These are phyloP conservation scores for Malus fusca DNA, from an alignment of 306 rosid genomes.

Conservation along the genomic window DNA sequence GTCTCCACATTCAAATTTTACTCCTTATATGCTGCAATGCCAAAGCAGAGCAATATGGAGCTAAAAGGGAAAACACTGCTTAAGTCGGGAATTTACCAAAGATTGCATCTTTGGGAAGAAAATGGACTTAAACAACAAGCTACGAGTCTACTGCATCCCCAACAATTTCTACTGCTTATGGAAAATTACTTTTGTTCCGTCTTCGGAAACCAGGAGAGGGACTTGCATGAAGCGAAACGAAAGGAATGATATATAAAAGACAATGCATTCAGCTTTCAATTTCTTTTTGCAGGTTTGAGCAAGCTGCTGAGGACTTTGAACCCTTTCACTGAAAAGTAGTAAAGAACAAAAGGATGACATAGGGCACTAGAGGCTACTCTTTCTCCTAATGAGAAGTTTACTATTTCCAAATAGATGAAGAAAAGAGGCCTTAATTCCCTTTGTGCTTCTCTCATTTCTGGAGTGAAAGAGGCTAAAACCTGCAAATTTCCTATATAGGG, in stretches of 20 bases:
- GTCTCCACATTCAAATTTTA: conserved; percentile 2
- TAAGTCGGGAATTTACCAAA: conserved; percentile 21
- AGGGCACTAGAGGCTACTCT: not conserved
- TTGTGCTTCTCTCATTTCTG: conserved; percentile 18
- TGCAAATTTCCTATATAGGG: not conserved
- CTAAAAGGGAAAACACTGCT: conserved; percentile 14
- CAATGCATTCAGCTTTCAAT: conserved; percentile 3
- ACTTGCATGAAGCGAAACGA: not conserved
- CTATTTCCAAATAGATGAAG: conserved; percentile 17
- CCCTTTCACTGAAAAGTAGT: conserved; percentile 27
- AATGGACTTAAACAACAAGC: conserved; percentile 12
- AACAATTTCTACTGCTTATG: conserved; percentile 30
- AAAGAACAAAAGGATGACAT: conserved; percentile 12
- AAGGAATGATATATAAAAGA: conserved; percentile 34
- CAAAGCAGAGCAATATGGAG: conserved; percentile 6
- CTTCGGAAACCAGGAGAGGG: conserved; percentile 35
- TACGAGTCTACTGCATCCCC: conserved; percentile 23
- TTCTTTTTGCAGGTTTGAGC: conserved; percentile 38
- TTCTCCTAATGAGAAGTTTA: conserved; percentile 13
- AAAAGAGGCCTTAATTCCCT: not conserved
- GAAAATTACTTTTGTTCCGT: conserved; percentile 49
- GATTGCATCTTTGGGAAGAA: conserved; percentile 4
- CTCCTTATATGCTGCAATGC: conserved; percentile 13
- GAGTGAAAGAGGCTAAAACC: conserved; percentile 5
- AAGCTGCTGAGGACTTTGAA: conserved; percentile 17